These are phyloP conservation scores for Aspergillus egyptiacus DNA, from an alignment of 495 filamentous ascomycete genomes.

Conservation along the genomic window DNA sequence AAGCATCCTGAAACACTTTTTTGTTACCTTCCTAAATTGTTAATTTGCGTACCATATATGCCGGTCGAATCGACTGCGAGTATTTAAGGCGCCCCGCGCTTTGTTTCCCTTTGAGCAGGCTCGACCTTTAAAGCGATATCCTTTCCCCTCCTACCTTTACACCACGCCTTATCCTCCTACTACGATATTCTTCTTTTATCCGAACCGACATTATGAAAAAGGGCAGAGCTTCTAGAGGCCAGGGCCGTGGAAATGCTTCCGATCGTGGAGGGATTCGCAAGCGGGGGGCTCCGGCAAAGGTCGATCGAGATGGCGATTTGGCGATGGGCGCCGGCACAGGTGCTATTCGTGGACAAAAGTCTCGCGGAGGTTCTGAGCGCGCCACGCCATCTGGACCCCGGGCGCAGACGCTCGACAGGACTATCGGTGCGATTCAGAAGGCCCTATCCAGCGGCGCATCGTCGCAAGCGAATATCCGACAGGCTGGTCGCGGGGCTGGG, in stretches of 20 bases:
- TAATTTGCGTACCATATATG: constrained; percentile 17
- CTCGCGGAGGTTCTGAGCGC: constrained; percentile 34
- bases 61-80: constrained; percentile 14
- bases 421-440: constrained; percentile 35
- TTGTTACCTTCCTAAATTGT: not conserved
- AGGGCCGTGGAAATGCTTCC: constrained; percentile 12
- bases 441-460: constrained; percentile 34
- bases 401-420: constrained; percentile 24
- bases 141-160: not conserved
- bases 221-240: constrained; percentile 29
- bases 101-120: constrained; percentile 12
- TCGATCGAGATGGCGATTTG: constrained; percentile 78
- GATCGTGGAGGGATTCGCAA: constrained; percentile 69
- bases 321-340: constrained; percentile 58
- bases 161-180: constrained; percentile 2
- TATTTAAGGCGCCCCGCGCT: constrained; percentile 28
- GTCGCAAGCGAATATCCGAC: constrained; percentile 40
- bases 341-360: constrained; percentile 30
- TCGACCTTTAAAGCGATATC: not conserved
- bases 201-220: constrained; percentile 28
- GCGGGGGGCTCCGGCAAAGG: constrained; percentile 44
- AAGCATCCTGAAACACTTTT: not conserved
- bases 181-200: constrained; percentile 6
- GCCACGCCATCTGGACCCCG: constrained; percentile 18
- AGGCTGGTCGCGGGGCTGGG: constrained; percentile 17